A percentile compares a stretch with the other conserved stretches of the same genome.
Evolutionary conservation across 441 rosid species (phyloP).

Genomic region (Francoa sonchifolia): DNA sequence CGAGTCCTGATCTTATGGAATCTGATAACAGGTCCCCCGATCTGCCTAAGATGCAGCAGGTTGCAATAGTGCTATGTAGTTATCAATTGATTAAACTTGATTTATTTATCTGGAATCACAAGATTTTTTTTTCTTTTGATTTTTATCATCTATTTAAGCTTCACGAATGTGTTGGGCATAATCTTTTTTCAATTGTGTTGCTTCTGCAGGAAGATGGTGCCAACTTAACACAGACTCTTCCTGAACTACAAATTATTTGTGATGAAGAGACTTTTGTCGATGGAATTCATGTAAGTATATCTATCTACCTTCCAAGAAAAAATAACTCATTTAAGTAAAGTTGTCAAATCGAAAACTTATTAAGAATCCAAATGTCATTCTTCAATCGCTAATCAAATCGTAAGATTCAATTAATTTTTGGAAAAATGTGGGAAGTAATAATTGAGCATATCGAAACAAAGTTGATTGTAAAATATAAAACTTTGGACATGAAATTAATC

Average conservation of each 20-base stretch:
- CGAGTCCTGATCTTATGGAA: constrained; percentile 41
- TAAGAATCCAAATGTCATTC: too few species aligned
- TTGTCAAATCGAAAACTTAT: too few species aligned
- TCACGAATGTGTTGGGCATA: not conserved
- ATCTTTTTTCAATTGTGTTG: constrained; percentile 1
- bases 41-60: constrained; percentile 55
- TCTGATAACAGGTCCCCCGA: constrained; percentile 24
- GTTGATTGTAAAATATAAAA: too few species aligned
- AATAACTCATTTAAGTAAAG: too few species aligned
- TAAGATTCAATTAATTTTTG: too few species aligned
- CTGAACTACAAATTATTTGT: constrained; percentile 24
- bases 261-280: constrained; percentile 18
- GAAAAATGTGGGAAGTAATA: too few species aligned
- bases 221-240: constrained; percentile 20
- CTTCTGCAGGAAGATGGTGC: constrained; percentile 30
- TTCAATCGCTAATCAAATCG: too few species aligned
- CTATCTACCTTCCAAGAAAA: too few species aligned
- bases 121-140: not conserved
- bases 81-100: not conserved
- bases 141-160: not conserved
- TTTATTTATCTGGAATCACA: not conserved
- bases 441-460: too few species aligned
- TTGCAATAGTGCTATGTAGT: constrained; percentile 12
- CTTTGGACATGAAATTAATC: too few species aligned
- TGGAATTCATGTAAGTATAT: constrained; percentile 16